These are phyloP conservation scores for Beauveria sp. DNA, from an alignment of 2,329 filamentous ascomycete species.

Conservation along the genomic window DNA sequence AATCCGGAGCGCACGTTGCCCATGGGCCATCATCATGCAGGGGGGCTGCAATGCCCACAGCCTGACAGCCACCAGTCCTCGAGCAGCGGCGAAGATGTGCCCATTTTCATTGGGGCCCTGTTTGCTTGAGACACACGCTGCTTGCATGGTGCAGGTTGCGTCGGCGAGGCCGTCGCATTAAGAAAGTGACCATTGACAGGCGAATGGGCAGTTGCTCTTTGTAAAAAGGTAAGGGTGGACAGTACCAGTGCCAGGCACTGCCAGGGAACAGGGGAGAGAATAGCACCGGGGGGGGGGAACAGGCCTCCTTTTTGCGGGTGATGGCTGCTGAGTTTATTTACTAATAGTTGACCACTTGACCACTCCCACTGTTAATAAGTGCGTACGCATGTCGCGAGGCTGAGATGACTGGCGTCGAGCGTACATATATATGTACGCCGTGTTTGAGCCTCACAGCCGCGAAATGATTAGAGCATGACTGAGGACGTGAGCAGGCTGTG, in stretches of 20 bases:
- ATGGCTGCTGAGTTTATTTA: not conserved
- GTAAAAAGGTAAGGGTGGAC: too few relatives aligned
- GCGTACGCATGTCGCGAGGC: not conserved
- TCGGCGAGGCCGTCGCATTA: conserved; percentile 10
- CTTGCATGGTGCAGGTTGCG: not conserved
- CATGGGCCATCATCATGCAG: not conserved
- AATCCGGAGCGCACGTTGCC: not conserved
- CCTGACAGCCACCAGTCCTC: not conserved
- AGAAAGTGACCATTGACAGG: not conserved
- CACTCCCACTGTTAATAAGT: too few relatives aligned
- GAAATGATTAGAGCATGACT: too few relatives aligned
- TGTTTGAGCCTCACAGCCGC: not conserved
- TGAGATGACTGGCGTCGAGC: conserved; percentile 1
- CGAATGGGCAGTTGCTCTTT: not conserved
- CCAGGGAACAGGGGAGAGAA: too few relatives aligned
- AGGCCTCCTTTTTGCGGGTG: not conserved
- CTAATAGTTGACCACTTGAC: too few relatives aligned
- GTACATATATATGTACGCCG: not conserved
- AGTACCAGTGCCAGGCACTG: too few relatives aligned
- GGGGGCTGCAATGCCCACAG: not conserved
- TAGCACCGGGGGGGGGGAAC: too few relatives aligned
- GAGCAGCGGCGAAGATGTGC: not conserved
- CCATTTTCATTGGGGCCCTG: not conserved
- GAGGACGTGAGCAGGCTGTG: not conserved
- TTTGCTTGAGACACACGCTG: conserved; percentile 2